These are phyloP conservation scores for Podospora sp. DNA, from an alignment of 495 filamentous ascomycete species.

Conservation along the genomic window DNA sequence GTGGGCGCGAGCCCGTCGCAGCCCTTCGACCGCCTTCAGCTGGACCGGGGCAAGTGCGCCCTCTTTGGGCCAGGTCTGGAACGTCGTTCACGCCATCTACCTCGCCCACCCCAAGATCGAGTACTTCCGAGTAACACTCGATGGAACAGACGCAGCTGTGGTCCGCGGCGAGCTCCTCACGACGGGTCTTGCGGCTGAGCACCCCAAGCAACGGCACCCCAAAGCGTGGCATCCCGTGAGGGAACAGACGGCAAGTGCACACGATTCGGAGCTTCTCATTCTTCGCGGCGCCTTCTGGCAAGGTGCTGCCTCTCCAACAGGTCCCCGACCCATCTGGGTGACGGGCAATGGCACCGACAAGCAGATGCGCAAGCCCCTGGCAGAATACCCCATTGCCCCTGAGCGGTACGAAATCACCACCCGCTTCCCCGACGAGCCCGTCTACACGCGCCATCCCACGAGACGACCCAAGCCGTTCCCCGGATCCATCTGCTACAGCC, in stretches of 20 bases:
- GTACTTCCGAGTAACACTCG: slow-evolving; percentile 50
- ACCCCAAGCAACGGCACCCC: slow-evolving; percentile 38
- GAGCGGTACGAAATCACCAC: slow-evolving; percentile 57
- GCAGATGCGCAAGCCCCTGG: slow-evolving; percentile 46
- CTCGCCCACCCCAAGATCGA: slow-evolving; percentile 55
- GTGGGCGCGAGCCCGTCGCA: slow-evolving; percentile 46
- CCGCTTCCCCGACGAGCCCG: slow-evolving; percentile 34
- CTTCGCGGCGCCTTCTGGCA: slow-evolving; percentile 63
- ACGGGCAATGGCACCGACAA: slow-evolving; percentile 32
- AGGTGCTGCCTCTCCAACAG: slow-evolving; percentile 62
- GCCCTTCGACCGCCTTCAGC: slow-evolving; percentile 36
- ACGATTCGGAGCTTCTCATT: slow-evolving; percentile 39
- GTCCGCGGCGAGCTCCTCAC: slow-evolving; percentile 51
- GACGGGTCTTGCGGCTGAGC: slow-evolving; percentile 52
- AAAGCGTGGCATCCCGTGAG: background rate
- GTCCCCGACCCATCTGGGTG: slow-evolving; percentile 61
- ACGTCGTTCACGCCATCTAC: slow-evolving; percentile 58
- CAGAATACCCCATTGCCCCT: slow-evolving; percentile 54
- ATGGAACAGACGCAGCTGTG: slow-evolving; percentile 42
- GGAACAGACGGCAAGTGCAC: background rate
- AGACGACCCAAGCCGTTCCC: slow-evolving; percentile 61
- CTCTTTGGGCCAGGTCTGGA: slow-evolving; percentile 59
- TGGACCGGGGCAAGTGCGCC: slow-evolving; percentile 43
- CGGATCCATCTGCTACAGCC: slow-evolving; percentile 62
- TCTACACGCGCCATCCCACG: slow-evolving; percentile 54